Evolutionary conservation across 1,284 basidiomycete species (phyloP).

Genomic region (Apiotrichum mycotoxinovorans): DNA sequence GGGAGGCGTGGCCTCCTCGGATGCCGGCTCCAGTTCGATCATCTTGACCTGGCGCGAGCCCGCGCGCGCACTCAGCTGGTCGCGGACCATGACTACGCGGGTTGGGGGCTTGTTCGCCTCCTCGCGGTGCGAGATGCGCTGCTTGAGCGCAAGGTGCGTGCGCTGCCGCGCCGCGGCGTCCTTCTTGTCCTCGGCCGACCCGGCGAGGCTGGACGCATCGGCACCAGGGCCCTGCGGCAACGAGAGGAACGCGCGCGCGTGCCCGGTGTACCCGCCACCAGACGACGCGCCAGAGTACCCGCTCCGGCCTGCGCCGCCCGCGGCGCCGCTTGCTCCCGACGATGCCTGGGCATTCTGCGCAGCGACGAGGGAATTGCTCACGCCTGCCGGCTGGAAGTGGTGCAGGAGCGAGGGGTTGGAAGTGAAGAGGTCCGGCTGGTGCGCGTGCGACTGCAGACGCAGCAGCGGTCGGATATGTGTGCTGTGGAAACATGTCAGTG

Average conservation of each 20-base stretch:
- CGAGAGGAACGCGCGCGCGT: constrained; percentile 44
- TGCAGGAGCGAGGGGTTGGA: constrained; percentile 49
- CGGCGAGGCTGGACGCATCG: constrained; percentile 27
- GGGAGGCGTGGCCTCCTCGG: background rate
- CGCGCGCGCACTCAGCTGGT: constrained; percentile 16
- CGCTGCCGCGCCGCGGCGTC: constrained; percentile 13
- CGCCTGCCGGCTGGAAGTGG: constrained; percentile 37
- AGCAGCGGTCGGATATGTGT: constrained; percentile 47
- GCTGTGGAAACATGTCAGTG: constrained; percentile 24
- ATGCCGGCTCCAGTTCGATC: constrained; percentile 22
- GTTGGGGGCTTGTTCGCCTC: constrained; percentile 4
- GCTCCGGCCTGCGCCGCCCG: constrained; percentile 34
- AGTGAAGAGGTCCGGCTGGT: constrained; percentile 47
- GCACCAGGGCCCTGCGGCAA: constrained; percentile 31
- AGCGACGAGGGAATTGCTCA: constrained; percentile 24
- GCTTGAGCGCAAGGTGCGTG: constrained; percentile 15
- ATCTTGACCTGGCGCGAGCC: constrained; percentile 26
- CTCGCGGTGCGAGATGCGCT: constrained; percentile 15
- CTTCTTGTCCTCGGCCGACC: constrained; percentile 25
- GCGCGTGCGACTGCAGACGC: constrained; percentile 31
- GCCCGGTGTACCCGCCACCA: constrained; percentile 44
- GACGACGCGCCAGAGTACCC: constrained; percentile 34
- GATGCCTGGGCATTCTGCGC: constrained; percentile 27
- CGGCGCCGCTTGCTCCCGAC: constrained; percentile 15
- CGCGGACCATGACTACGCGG: constrained; percentile 17